These are phyloP conservation scores for Ophioceras dolichostomum DNA, from an alignment of 2,329 filamentous ascomycete genomes.

Conservation along the genomic window DNA sequence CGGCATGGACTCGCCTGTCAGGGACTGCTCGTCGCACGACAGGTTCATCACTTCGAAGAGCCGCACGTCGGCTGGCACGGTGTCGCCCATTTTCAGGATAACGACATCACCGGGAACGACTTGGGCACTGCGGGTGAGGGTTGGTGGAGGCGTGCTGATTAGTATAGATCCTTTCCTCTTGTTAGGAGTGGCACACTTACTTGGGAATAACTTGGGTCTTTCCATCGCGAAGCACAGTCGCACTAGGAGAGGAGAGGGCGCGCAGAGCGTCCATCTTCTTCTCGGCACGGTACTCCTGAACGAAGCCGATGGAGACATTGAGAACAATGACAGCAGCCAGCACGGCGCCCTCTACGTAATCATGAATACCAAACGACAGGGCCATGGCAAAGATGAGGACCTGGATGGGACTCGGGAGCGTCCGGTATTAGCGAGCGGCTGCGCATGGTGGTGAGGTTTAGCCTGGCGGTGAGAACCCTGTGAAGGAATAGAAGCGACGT, in stretches of 20 bases:
- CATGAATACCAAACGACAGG: conserved; percentile 52
- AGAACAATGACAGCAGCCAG: conserved; percentile 31
- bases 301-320: conserved; percentile 58
- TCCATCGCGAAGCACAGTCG: conserved; percentile 48
- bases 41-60: conserved; percentile 66
- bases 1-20: conserved; percentile 65
- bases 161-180: too few species aligned
- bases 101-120: conserved; percentile 64
- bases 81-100: conserved; percentile 58
- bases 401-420: conserved; percentile 28
- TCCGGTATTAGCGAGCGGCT: not conserved
- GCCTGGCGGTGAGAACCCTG: not conserved
- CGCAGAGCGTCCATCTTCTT: conserved; percentile 54
- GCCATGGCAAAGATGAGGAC: conserved; percentile 69
- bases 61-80: conserved; percentile 61
- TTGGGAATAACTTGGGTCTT: conserved; percentile 44
- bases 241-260: conserved; percentile 50
- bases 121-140: conserved; percentile 29
- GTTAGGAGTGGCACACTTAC: conserved; percentile 23
- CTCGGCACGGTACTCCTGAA: conserved; percentile 51
- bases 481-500: conserved; percentile 15
- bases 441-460: conserved; percentile 11
- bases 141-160: too few species aligned
- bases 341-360: conserved; percentile 20
- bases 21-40: conserved; percentile 64